Percentiles rank a stretch among this genome's conserved stretches.
phyloP scores from a whole-genome alignment of 2,329 filamentous ascomycete species.

The Microdochium trichocladiopsis region DNA sequence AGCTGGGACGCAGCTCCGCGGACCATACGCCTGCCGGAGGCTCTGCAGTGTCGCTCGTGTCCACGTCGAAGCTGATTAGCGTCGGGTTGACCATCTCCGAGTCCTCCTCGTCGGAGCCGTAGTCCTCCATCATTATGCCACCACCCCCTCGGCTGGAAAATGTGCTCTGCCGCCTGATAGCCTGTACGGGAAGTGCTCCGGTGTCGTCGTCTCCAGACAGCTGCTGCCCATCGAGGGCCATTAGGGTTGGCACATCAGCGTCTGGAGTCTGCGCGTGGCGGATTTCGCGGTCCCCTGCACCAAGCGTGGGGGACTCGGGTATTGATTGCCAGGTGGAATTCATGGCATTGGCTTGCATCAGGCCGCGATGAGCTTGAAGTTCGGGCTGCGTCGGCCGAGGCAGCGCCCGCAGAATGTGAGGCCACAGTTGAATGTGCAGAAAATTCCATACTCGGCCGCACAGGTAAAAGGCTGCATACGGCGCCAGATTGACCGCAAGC shows the following conservation, averaged over 20 bases:
- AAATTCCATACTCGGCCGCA: constrained; percentile 29
- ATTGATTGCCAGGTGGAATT: constrained; percentile 8
- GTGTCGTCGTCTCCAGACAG: constrained; percentile 10
- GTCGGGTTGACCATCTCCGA: constrained; percentile 47
- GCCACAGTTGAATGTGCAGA: constrained; percentile 28
- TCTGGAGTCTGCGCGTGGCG: constrained; percentile 13
- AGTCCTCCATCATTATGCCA: constrained; percentile 37
- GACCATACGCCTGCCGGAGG: constrained; percentile 48
- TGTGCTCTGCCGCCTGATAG: constrained; percentile 34
- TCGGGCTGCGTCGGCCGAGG: constrained; percentile 20
- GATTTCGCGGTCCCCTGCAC: constrained; percentile 20
- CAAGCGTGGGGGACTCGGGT: constrained; percentile 22
- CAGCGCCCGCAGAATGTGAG: constrained; percentile 28
- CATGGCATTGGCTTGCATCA: constrained; percentile 2
- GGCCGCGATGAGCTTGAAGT: constrained; percentile 1
- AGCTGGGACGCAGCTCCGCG: constrained; percentile 48
- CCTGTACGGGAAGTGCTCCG: constrained; percentile 17
- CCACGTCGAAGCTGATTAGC: constrained; percentile 55
- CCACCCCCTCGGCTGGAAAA: constrained; percentile 33
- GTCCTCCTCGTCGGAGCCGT: constrained; percentile 49
- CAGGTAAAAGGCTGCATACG: constrained; percentile 39
- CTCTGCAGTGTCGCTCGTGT: constrained; percentile 46
- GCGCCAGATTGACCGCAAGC: constrained; percentile 33
- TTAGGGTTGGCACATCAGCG: constrained; percentile 11
- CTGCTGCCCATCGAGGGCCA: constrained; percentile 20